Conservation (phyloP, 2,329 filamentous ascomycete genomes). For the Claviceps paspali region DNA sequence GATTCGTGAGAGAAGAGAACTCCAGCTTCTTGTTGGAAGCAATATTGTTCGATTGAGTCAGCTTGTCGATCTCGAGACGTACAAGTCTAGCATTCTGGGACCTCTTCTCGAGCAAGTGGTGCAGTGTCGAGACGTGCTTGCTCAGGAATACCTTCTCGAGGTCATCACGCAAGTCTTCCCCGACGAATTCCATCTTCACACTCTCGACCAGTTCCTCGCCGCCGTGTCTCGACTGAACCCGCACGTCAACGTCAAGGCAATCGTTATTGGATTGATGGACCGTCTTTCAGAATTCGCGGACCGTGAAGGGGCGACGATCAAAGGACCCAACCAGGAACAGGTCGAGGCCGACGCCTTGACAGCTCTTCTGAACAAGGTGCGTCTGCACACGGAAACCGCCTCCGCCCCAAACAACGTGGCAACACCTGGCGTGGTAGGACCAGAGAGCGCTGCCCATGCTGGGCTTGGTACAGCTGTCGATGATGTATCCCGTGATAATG, state of each 20-base stretch:
- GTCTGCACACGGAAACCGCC: constrained; percentile 42
- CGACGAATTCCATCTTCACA: constrained; percentile 95
- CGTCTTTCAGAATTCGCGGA: constrained; percentile 89
- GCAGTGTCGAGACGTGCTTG: constrained; percentile 89
- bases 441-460: constrained; percentile 14
- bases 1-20: constrained; percentile 85
- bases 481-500: constrained; percentile 12
- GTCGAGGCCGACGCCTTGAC: constrained; percentile 72
- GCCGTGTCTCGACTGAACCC: constrained; percentile 88
- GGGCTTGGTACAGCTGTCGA: constrained; percentile 18
- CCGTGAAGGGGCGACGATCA: constrained; percentile 60
- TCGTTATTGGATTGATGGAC: constrained; percentile 97
- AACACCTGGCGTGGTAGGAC: constrained; percentile 20
- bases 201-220: constrained; percentile 84
- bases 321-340: constrained; percentile 56
- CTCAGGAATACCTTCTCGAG: constrained; percentile 93
- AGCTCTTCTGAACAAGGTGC: constrained; percentile 63
- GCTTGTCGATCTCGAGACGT: constrained; percentile 84
- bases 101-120: constrained; percentile 93
- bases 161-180: constrained; percentile 98
- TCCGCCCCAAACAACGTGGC: constrained; percentile 7
- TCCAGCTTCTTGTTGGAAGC: constrained; percentile 89
- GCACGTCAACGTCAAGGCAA: constrained; percentile 93
- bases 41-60: constrained; percentile 93
- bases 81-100: constrained; percentile 78